Base-by-base conservation (phyloP, 129 eudicot species). In the Kitagawia praeruptora region DNA sequence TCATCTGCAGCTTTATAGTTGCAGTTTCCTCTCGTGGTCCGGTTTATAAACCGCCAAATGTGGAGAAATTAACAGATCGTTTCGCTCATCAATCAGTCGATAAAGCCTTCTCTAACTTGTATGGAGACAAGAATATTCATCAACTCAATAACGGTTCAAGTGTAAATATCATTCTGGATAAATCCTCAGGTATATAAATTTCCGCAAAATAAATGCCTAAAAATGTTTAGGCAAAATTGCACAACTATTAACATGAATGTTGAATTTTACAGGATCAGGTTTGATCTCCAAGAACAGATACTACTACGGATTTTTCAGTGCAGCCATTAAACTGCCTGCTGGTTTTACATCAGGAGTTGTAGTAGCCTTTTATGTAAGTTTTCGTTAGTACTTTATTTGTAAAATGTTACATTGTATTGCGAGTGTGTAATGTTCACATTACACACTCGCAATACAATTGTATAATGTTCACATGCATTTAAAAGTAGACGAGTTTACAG, bases 341-440 rank as follows among this genome's bases (percentile, higher is more conserved):
- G 92, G 98, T 80, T 85, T 86, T 63, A 88, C 98, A 79, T 91
- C 98, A 77, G 98, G 98, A 74, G 87, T 94, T 41, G 98, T 94
- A 42, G 74, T 91, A 54, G 98, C 98, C 80, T 94, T 89, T 75
- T 94, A 94, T 81, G 98, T 94, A 79, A 91, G 96, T 80, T 80
- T 19, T 56, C 25, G 51, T 18, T 46, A 64, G 4, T 63, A 16
- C 38, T 61, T 58, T 8, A 27, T 0, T 25, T 0, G 2, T 63
- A 2, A 25, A 51, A 18, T 51, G 64, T 2, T 7, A 54, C 64
- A 54, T 54, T 54, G 28, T 21, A 6, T 54, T 54, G 64, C 9
- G 1, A 7, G 1, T 18, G n/a, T 21, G 1, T n/a, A n/a, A n/a
- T n/a, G n/a, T n/a, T n/a, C n/a, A n/a, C n/a, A n/a, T n/a, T n/a